Percentiles rank a stretch among this genome's conserved stretches.
phyloP scores from a whole-genome alignment of 2,329 filamentous ascomycete species.

The Nothomitra cinnamomea region DNA sequence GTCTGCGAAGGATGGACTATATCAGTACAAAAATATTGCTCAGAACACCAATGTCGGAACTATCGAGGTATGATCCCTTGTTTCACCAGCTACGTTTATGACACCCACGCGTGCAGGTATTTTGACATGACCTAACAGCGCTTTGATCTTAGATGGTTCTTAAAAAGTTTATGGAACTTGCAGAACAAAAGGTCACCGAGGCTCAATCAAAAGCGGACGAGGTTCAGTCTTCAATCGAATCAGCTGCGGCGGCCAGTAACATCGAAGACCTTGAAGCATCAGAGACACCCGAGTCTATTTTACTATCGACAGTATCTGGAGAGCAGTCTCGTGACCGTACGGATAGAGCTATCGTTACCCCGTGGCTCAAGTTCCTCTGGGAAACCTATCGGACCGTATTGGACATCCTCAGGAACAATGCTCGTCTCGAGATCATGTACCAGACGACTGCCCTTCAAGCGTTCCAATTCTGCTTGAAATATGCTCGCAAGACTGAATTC shows the following conservation, averaged over 20 bases:
- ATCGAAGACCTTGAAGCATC: slow-evolving; percentile 92
- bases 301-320: slow-evolving; percentile 91
- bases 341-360: slow-evolving; percentile 93
- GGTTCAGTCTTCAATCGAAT: slow-evolving; percentile 74
- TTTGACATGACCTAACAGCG: background rate
- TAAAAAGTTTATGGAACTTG: slow-evolving; percentile 95
- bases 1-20: slow-evolving; percentile 93
- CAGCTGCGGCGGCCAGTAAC: slow-evolving; percentile 51
- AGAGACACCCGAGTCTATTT: slow-evolving; percentile 94
- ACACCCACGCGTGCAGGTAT: background rate
- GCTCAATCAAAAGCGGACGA: slow-evolving; percentile 94
- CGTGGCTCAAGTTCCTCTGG: slow-evolving; percentile 99
- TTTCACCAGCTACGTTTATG: background rate
- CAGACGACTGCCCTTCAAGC: slow-evolving; percentile 96
- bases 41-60: slow-evolving; percentile 98
- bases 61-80: slow-evolving; percentile 52
- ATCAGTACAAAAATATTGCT: slow-evolving; percentile 99
- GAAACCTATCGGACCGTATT: slow-evolving; percentile 97
- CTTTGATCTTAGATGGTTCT: slow-evolving; percentile 51
- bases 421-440: slow-evolving; percentile 91
- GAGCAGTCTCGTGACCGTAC: slow-evolving; percentile 96
- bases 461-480: slow-evolving; percentile 97
- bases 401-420: slow-evolving; percentile 98
- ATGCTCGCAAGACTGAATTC: slow-evolving; percentile 98
- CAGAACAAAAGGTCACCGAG: slow-evolving; percentile 87